Evolutionary conservation across 2,329 filamentous ascomycete species (phyloP).

Genomic region (Aspergillus sclerotialis): DNA sequence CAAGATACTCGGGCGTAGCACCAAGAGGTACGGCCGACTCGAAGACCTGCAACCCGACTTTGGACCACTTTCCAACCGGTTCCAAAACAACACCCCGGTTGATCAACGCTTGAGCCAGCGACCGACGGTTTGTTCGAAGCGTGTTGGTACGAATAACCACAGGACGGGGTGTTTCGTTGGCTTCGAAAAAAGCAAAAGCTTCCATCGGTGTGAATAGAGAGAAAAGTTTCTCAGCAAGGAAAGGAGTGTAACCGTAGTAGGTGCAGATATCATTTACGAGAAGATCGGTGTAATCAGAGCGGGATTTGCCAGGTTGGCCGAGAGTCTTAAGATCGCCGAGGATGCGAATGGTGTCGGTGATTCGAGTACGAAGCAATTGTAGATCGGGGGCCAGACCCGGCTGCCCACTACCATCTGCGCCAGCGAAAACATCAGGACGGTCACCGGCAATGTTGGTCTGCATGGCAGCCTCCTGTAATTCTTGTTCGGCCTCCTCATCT

Average conservation of each 20-base stretch:
- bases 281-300: conserved; percentile 80
- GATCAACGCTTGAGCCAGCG: conserved; percentile 87
- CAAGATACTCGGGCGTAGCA: conserved; percentile 94
- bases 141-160: conserved; percentile 97
- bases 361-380: conserved; percentile 77
- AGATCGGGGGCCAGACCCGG: conserved; percentile 75
- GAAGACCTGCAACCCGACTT: conserved; percentile 94
- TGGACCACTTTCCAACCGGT: conserved; percentile 97
- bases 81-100: conserved; percentile 94
- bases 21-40: conserved; percentile 81
- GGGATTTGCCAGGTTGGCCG: conserved; percentile 69
- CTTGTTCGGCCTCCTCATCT: conserved; percentile 73
- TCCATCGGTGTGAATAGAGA: conserved; percentile 87
- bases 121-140: conserved; percentile 65
- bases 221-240: conserved; percentile 92
- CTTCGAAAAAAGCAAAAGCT: conserved; percentile 97
- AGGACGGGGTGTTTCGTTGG: conserved; percentile 89
- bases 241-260: conserved; percentile 95
- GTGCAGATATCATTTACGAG: conserved; percentile 86
- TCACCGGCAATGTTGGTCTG: conserved; percentile 91
- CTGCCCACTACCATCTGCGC: conserved; percentile 49
- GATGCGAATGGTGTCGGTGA: conserved; percentile 88
- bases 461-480: conserved; percentile 75
- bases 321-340: conserved; percentile 82
- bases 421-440: conserved; percentile 56